Base-by-base conservation (phyloP, 306 rosid genomes). In the Vigna trinervia region DNA sequence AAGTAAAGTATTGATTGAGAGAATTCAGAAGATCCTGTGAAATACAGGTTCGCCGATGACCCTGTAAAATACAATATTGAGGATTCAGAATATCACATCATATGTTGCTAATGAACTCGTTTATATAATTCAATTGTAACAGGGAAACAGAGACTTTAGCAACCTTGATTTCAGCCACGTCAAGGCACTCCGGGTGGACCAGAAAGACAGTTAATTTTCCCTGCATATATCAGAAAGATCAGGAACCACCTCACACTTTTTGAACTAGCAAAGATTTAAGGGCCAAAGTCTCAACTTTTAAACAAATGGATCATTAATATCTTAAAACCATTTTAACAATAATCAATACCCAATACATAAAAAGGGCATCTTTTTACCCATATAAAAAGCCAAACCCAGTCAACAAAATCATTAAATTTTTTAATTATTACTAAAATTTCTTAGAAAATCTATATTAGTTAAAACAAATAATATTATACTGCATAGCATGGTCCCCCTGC, bases 111-210 rank as follows among this genome's bases (percentile, higher is more conserved):
- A 62, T 47, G 39, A 62, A 66, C 71, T 19, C 12, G 63, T 50
- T 74, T 51, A 69, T 43, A 34, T 71, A 74, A 22, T 78, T 54
- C 61, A 73, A 53, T 59, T 64, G 46, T 38, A 58, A n/a, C 43
- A 81, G 47, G 57, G 53, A 62, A 57, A 80, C 13, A 68, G 20
- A 72, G 32, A 74, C 46, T 79, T 20, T 34, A 78, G 50, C 64
- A 87, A 95, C 99, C 99, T 92, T 96, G 75, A 96, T 96, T 88
- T 96, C 99, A 76, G 99, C 99, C 14, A 96, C 99, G 85, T 96
- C 99, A 69, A 93, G 97, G 98, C 84, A 96, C 99, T 62, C 99
- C 99, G 45, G 99, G 99, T 64, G 99, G 99, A 26, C 98, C 99
- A 89, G 98, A 96, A 74, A 96, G 88, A 83, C 98, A 96, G 52